phyloP scores from a whole-genome alignment of 345 rosid genomes.

The Arabis hirsuta region DNA sequence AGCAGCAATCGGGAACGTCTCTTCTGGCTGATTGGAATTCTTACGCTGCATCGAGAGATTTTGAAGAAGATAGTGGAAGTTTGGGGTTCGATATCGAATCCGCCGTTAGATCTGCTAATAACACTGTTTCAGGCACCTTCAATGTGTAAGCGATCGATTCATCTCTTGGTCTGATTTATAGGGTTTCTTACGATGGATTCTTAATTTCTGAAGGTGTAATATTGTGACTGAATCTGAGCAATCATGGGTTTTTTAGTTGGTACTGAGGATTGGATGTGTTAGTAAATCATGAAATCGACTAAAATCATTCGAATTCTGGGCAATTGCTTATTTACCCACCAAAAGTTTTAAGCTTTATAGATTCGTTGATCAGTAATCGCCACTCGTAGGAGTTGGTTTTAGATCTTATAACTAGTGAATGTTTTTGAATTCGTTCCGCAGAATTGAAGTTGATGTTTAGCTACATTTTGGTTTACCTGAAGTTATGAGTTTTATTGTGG shows the following conservation, averaged over 20 bases:
- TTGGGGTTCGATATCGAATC: slow-evolving; percentile 78
- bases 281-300: not conserved
- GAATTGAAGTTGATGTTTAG: not conserved
- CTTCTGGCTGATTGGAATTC: slow-evolving; percentile 84
- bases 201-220: not conserved
- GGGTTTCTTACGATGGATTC: not conserved
- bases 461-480: not conserved
- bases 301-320: not conserved
- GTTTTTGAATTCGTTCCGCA: not conserved
- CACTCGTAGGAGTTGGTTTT: not conserved
- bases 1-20: slow-evolving; percentile 51
- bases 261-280: not conserved
- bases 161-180: not conserved
- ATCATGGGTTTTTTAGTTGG: not conserved
- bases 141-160: slow-evolving; percentile 57
- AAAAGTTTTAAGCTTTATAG: not conserved
- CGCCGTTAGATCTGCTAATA: slow-evolving; percentile 82
- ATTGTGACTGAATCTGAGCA: slow-evolving; percentile 5
- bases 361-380: not conserved
- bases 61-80: slow-evolving; percentile 47
- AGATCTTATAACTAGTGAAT: not conserved
- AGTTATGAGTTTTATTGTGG: not conserved
- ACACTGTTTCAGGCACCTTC: slow-evolving; percentile 80
- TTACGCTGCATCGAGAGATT: slow-evolving; percentile 63
- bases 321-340: not conserved